Conservation (phyloP, 2,329 filamentous ascomycete species). For the Penicillium psychrosexuale region DNA sequence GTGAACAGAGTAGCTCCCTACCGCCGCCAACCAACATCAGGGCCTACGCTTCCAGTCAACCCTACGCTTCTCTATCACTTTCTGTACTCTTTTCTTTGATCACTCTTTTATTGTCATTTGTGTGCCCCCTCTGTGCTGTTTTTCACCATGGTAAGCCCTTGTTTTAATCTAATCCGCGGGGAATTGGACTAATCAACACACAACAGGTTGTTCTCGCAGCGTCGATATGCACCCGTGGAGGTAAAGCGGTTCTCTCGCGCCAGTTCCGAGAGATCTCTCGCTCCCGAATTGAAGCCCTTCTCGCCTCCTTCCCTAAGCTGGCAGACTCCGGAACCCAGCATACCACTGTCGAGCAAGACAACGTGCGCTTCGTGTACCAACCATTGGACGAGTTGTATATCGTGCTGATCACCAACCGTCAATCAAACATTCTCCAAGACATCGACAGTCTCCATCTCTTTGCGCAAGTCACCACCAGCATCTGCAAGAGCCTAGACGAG, state of each 20-base stretch:
- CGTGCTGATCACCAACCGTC: conserved; percentile 98
- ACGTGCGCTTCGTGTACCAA: conserved; percentile 99
- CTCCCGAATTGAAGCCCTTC: conserved; percentile 91
- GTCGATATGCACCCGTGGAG: conserved; percentile 96
- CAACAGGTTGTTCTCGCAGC: conserved; percentile 91
- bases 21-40: conserved; percentile 12
- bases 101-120: not conserved
- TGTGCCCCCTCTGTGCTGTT: not conserved
- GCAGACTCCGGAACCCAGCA: conserved; percentile 95
- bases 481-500: conserved; percentile 94
- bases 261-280: conserved; percentile 98
- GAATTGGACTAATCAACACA: conserved; percentile 21
- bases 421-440: conserved; percentile 98
- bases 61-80: conserved; percentile 7
- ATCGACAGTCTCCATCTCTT: conserved; percentile 98
- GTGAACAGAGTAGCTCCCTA: conserved; percentile 42
- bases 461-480: conserved; percentile 92
- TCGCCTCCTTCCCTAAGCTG: conserved; percentile 96
- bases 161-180: not conserved
- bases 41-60: conserved; percentile 19
- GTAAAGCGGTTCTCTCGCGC: conserved; percentile 95
- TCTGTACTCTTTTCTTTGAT: not conserved
- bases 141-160: conserved; percentile 28
- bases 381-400: conserved; percentile 99
- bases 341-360: conserved; percentile 97